phyloP scores from a whole-genome alignment of 2,329 filamentous ascomycete species.

The Penicillium sclerotigenum region DNA sequence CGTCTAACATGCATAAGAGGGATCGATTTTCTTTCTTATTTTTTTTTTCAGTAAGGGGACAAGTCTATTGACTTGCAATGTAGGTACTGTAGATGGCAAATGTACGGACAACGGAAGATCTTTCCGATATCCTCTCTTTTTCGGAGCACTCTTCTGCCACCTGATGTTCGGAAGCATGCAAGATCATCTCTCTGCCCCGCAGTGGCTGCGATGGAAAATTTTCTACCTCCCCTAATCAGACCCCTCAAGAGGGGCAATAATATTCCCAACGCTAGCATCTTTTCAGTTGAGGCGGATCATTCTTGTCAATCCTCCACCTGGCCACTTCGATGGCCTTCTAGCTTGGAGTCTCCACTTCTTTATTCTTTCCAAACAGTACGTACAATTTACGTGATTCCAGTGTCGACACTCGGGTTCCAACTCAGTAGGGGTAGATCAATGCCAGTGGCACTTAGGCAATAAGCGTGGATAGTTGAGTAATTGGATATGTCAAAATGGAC shows the following conservation, averaged over 20 bases:
- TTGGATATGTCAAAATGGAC: background rate
- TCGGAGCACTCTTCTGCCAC: background rate
- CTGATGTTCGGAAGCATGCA: slow-evolving; percentile 14
- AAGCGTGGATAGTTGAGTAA: background rate
- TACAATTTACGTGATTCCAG: background rate
- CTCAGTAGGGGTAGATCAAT: background rate
- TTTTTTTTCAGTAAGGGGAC: background rate
- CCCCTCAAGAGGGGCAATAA: background rate
- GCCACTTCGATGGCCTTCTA: slow-evolving; percentile 8
- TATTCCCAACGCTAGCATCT: slow-evolving; percentile 13
- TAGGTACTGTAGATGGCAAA: background rate
- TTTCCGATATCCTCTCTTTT: slow-evolving; percentile 7
- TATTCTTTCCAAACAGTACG: background rate
- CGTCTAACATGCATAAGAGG: slow-evolving; percentile 21
- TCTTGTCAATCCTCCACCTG: background rate
- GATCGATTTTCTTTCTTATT: slow-evolving; percentile 9
- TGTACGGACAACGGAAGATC: slow-evolving; percentile 5
- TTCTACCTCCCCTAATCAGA: slow-evolving; percentile 13
- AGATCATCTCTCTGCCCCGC: slow-evolving; percentile 27
- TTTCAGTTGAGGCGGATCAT: slow-evolving; percentile 4
- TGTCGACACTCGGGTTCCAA: background rate
- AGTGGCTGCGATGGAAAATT: slow-evolving; percentile 17
- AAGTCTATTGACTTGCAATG: background rate
- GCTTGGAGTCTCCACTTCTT: background rate
- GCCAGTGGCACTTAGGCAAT: background rate